These are phyloP conservation scores for Lactarius deliciosus DNA, from an alignment of 768 basidiomycete species.

Conservation along the genomic window DNA sequence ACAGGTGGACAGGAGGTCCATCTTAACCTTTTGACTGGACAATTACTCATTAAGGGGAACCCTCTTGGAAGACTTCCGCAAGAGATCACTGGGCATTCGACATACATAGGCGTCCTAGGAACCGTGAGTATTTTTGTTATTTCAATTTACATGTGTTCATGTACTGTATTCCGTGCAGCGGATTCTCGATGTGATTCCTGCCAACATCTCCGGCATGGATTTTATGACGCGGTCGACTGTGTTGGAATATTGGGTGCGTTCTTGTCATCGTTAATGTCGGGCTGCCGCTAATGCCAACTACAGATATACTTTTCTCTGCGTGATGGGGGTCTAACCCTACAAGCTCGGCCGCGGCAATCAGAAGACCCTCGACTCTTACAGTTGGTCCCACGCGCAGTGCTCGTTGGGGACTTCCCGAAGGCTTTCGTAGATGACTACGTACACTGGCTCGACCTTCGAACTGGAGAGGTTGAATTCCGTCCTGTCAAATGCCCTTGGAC, in stretches of 20 bases:
- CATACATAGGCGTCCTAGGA: conserved; percentile 5
- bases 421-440: too few species aligned
- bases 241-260: conserved; percentile 4
- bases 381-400: too few species aligned
- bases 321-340: too few species aligned
- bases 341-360: too few species aligned
- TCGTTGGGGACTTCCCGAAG: too few species aligned
- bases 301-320: conserved; percentile 6
- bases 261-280: not conserved
- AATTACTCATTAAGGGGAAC: conserved; percentile 3
- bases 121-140: not conserved
- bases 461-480: too few species aligned
- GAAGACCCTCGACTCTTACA: too few species aligned
- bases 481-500: too few species aligned
- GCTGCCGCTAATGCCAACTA: not conserved
- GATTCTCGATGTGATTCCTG: conserved; percentile 8
- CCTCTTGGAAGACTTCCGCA: conserved; percentile 4
- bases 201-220: conserved; percentile 12
- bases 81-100: conserved; percentile 6
- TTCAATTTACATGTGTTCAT: not conserved
- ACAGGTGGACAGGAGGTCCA: conserved; percentile 6
- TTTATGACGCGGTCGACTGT: conserved; percentile 5
- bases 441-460: too few species aligned
- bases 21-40: conserved; percentile 8
- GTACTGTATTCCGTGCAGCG: not conserved